Conservation (phyloP, 441 rosid species). For the Corymbia citriodora region DNA sequence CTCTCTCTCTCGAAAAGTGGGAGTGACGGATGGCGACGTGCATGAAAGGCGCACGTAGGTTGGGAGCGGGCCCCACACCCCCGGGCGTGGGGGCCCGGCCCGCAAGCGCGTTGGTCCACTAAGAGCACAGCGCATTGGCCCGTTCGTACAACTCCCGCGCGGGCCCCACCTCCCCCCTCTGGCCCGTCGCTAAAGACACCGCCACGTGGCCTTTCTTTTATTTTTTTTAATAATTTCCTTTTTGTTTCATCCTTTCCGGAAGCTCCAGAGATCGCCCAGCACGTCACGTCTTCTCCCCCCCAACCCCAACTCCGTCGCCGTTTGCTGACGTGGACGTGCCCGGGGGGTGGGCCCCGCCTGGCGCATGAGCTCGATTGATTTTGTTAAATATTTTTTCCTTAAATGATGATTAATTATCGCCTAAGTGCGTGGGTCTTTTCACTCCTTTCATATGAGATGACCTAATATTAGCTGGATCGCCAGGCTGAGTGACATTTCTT, state of each 20-base stretch:
- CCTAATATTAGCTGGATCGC: constrained; percentile 2
- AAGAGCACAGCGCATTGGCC: background rate
- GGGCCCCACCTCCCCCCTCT: background rate
- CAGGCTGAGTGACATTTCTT: background rate
- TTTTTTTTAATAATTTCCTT: too few relatives aligned
- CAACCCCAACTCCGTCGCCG: background rate
- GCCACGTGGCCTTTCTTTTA: constrained; percentile 24
- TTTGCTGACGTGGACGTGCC: constrained; percentile 15
- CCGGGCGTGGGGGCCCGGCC: background rate
- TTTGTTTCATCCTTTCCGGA: background rate
- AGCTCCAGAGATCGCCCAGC: constrained; percentile 6
- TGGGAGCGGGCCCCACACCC: background rate
- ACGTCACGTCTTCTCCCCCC: constrained; percentile 16
- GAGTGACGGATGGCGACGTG: background rate
- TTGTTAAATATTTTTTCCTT: too few relatives aligned
- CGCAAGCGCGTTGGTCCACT: background rate
- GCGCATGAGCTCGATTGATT: too few relatives aligned
- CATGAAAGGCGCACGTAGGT: background rate
- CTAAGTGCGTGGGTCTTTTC: background rate
- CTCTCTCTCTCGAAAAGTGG: background rate
- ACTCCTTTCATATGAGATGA: background rate
- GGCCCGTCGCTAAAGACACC: background rate
- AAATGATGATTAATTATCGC: background rate
- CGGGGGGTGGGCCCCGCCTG: background rate
- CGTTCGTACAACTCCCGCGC: background rate